Conservation (phyloP, 1,139 yeast genomes). For the Lodderomyces theae region DNA sequence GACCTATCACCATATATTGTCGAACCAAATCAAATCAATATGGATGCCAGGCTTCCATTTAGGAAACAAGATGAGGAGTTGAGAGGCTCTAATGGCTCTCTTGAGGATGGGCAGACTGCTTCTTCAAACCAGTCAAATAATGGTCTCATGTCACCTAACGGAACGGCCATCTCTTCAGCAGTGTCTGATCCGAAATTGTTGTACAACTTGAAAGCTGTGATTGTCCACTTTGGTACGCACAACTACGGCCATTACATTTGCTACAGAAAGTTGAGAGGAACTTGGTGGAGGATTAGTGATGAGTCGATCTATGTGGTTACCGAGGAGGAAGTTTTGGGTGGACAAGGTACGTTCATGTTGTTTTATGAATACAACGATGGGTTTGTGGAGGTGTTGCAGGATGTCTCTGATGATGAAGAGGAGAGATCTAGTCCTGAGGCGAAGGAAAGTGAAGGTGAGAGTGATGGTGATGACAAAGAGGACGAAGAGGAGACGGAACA, state of each 20-base stretch:
- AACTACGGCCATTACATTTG: constrained; percentile 94
- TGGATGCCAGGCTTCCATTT: constrained; percentile 78
- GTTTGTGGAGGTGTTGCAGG: constrained; percentile 29
- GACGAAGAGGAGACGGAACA: no score
- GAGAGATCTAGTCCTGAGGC: constrained; percentile 15
- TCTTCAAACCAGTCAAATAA: background rate
- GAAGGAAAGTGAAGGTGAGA: constrained; percentile 21
- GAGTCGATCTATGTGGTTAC: constrained; percentile 78
- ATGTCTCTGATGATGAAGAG: constrained; percentile 33
- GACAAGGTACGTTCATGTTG: constrained; percentile 90
- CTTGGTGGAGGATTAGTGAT: constrained; percentile 95
- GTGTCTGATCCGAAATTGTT: constrained; percentile 36
- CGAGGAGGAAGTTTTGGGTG: constrained; percentile 72
- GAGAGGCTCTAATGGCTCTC: constrained; percentile 1
- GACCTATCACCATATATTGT: constrained; percentile 71
- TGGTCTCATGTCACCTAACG: background rate
- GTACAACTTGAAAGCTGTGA: constrained; percentile 77
- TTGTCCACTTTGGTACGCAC: constrained; percentile 91
- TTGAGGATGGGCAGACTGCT: background rate
- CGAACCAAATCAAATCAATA: constrained; percentile 64
- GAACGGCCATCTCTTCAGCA: constrained; percentile 6
- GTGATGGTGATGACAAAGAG: constrained; percentile 3
- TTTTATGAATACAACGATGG: constrained; percentile 67
- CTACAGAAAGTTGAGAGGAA: constrained; percentile 72
- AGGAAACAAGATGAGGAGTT: constrained; percentile 49